Base-by-base conservation (phyloP, 1,284 basidiomycete species). In the Melampsora americana region DNA sequence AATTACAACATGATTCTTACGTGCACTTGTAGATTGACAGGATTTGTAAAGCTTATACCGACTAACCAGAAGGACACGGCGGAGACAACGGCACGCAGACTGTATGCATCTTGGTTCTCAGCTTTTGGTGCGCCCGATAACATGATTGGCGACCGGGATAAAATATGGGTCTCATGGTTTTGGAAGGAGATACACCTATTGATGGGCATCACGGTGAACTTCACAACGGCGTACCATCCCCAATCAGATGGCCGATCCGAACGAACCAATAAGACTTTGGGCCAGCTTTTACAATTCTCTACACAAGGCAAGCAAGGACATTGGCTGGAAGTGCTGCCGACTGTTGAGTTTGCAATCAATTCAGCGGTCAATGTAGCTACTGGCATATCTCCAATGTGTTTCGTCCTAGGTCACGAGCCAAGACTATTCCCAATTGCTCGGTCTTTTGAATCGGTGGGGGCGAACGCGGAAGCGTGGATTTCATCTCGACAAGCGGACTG, bases 271-370 rank as follows among this genome's bases (percentile, higher is more conserved):
- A 68, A 68, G 28, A 68, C 42, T 6, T 20, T 68, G 16, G 66
- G 44, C 9, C 18, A 26, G 48, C 26, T 16, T 30, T 56, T 60
- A 20, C 59, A 60, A 60, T 16, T 32, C n/a, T 18, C 20, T 2
- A 60, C 59, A 60, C 1, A 14, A 23, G 32, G 2, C 14, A 1
- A 23, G 11, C 59, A 60, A 14, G 32, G n/a, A 1, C 12, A 60
- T 16, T 60, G 59, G 32, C 11, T 56, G 11, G 20, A 12, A 60
- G n/a, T 20, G 32, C 59, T 65, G 1, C 39, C 74, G 6, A 1
- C n/a, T 1, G 62, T 69, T 16, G 74, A 77, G 60, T 79, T 66
- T 42, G 74, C 79, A 14, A 62, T 80, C 26, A 79, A 79, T 67
- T 53, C 59, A 6, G 66, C 72, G 2, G 16, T 66, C n/a, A 79